A percentile compares a stretch with the other conserved stretches of the same genome.
Evolutionary conservation across 305 asterid species (phyloP).

Genomic region (Solanum hybrid): DNA sequence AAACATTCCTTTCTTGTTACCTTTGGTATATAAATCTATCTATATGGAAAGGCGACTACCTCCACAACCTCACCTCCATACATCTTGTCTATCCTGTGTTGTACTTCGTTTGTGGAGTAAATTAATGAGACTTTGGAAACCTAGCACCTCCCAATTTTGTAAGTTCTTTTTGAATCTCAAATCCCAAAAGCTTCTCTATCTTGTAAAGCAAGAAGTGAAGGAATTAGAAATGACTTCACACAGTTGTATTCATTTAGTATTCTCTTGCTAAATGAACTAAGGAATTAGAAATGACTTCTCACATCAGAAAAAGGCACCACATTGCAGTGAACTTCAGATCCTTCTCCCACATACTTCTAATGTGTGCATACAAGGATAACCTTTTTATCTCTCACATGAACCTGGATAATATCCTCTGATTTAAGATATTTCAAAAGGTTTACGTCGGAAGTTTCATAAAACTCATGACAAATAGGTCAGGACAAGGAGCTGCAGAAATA

Average conservation of each 20-base stretch:
- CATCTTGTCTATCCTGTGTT: neutral
- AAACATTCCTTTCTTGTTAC: neutral
- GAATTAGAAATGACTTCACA: neutral
- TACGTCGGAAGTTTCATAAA: neutral
- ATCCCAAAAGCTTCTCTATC: neutral
- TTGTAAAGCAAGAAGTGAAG: neutral
- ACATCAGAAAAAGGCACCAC: neutral
- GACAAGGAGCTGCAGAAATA: neutral
- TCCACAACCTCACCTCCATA: neutral
- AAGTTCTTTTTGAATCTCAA: neutral
- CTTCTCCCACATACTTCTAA: neutral
- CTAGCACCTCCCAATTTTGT: neutral
- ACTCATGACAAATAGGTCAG: neutral
- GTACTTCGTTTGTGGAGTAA: neutral
- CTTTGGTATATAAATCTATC: neutral
- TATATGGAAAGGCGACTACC: neutral
- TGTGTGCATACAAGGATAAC: neutral
- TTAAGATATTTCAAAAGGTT: neutral
- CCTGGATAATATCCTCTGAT: neutral
- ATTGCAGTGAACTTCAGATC: neutral
- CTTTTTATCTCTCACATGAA: neutral
- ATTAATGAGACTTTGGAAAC: neutral
- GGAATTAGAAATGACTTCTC: neutral
- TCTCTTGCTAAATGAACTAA: neutral
- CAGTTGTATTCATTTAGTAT: neutral